Base-by-base conservation (phyloP, 192 early-diverging fungal species). In the Cetraspora pellucida region DNA sequence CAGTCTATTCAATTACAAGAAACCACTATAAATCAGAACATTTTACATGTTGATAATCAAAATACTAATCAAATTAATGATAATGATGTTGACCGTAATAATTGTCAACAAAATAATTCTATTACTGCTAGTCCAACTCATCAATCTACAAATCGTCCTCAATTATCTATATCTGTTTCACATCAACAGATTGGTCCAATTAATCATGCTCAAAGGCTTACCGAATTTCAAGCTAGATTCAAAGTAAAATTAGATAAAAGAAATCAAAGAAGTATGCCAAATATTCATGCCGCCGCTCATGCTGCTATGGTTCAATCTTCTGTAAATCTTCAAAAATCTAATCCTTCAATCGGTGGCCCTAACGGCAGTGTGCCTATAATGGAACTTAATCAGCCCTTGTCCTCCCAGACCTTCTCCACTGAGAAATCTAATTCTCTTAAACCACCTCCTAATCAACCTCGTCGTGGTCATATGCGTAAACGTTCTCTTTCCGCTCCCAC, bases 401-500 rank as follows among this genome's bases (percentile, higher is more conserved):
- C 71, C 21, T 23, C 74, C 17, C 74, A 61, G 13, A 50, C 74
- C 11, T 66, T 66, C 6, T 21, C 74, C 17, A 60, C 61, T 21
- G 43, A 65, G 60, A 43, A 27, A 74, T 45, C 72, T 43, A 74
- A 61, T 58, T 8, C 19, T 14, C 16, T 43, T 43, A 72, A 72
- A n/a, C 16, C 4, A 45, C 0, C 23, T 10, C 17, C 11, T 7
- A 44, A 27, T 55, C 47, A 47, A 25, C 74, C 58, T 52, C 74
- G 74, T 50, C 31, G 74, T 54, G 74, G 74, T 66, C 74, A 76
- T 66, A 76, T 43, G 31, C 74, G 74, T 25, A 76, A 76, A 66
- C 14, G 74, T 28, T 76, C 74, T n/a, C 30, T 76, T 10, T 76
- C 74, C 66, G 74, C 74, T 9, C 74, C 74, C 25, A 64, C 47